Conservation (phyloP, 768 basidiomycete species). For the Suillus hirtellus region DNA sequence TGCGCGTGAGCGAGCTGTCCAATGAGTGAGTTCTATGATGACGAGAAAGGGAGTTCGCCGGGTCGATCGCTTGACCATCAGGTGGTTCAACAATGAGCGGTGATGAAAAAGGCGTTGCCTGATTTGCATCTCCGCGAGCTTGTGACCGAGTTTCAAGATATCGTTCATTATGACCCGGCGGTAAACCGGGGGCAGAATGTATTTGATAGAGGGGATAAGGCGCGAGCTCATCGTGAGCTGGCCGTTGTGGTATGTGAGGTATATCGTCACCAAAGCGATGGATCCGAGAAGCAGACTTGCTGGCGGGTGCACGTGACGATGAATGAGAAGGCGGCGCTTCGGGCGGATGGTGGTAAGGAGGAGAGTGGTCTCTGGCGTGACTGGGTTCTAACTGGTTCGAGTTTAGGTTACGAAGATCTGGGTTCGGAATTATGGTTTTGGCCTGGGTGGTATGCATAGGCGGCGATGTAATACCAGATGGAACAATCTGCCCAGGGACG, state of each 20-base stretch:
- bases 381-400: slow-evolving; percentile 9
- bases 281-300: slow-evolving; percentile 16
- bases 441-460: neutral
- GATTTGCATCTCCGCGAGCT: slow-evolving; percentile 13
- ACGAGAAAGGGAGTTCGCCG: slow-evolving; percentile 6
- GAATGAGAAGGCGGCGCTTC: slow-evolving; percentile 5
- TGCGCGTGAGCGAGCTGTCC: slow-evolving; percentile 13
- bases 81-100: slow-evolving; percentile 9
- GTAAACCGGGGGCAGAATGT: slow-evolving; percentile 17
- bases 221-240: slow-evolving; percentile 14
- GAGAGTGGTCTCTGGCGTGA: slow-evolving; percentile 17
- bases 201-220: slow-evolving; percentile 18
- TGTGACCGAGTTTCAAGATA: slow-evolving; percentile 12
- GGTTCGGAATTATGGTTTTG: slow-evolving; percentile 4
- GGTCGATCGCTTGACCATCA: slow-evolving; percentile 7
- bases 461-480: slow-evolving; percentile 19
- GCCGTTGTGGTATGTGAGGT: slow-evolving; percentile 12
- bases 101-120: slow-evolving; percentile 8
- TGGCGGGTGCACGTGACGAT: slow-evolving; percentile 8
- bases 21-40: slow-evolving; percentile 16
- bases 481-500: slow-evolving; percentile 54
- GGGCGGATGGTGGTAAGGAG: slow-evolving; percentile 11
- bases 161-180: slow-evolving; percentile 26
- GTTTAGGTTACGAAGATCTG: slow-evolving; percentile 12
- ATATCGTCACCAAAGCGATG: slow-evolving; percentile 15